Conservation (phyloP, 2,329 filamentous ascomycete genomes). For the Cordyceps militaris region DNA sequence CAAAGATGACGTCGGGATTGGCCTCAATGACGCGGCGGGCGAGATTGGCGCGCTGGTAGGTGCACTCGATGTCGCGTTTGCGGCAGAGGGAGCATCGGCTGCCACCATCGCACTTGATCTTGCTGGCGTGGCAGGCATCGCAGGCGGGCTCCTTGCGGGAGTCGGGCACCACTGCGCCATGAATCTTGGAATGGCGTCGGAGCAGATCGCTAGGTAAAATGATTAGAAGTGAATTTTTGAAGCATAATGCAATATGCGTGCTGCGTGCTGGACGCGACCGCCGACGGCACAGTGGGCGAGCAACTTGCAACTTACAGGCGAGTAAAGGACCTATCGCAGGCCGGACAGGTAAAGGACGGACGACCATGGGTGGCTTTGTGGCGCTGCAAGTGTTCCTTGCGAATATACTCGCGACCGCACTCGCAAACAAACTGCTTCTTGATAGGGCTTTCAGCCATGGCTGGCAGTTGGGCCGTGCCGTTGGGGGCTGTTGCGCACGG, state of each 20-base stretch:
- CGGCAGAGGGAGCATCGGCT: conserved; percentile 31
- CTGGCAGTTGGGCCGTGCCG: not conserved
- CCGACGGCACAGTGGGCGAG: not conserved
- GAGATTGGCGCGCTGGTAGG: conserved; percentile 23
- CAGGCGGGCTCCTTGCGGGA: conserved; percentile 34
- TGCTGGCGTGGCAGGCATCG: conserved; percentile 37
- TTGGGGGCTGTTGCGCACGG: not conserved
- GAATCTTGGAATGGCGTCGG: conserved; percentile 31
- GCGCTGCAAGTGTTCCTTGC: conserved; percentile 33
- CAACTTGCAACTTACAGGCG: conserved; percentile 26
- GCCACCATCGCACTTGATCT: conserved; percentile 38
- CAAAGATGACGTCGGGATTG: conserved; percentile 4
- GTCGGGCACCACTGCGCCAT: conserved; percentile 23
- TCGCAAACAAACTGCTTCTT: conserved; percentile 23
- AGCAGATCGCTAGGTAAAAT: conserved; percentile 27
- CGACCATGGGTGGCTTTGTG: conserved; percentile 33
- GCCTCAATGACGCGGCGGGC: conserved; percentile 5
- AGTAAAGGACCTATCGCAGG: conserved; percentile 33
- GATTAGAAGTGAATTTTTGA: not conserved
- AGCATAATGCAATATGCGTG: too few relatives aligned
- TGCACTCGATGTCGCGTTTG: conserved; percentile 32
- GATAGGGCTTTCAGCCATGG: conserved; percentile 6
- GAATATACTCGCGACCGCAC: conserved; percentile 33
- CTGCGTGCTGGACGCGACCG: too few relatives aligned
- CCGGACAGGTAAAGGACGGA: conserved; percentile 27